Percentiles rank a stretch among this genome's conserved stretches.
Evolutionary conservation across 1,139 yeast species (phyloP).

Genomic region (Debaryomycetaceae sp.): DNA sequence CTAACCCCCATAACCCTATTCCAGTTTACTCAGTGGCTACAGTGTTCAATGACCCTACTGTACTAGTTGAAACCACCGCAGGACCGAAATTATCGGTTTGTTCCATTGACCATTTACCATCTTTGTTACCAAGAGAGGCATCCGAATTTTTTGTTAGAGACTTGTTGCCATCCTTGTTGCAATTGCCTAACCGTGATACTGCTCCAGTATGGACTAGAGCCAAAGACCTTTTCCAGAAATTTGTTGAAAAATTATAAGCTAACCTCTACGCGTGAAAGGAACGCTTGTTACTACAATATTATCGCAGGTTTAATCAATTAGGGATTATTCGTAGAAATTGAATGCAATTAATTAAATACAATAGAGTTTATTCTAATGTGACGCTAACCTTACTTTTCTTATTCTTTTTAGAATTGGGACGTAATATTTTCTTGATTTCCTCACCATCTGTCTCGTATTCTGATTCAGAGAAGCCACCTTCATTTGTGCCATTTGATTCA

Average conservation of each 20-base stretch:
- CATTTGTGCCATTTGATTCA: constrained; percentile 18
- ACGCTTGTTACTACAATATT: no score
- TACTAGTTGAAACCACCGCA: constrained; percentile 64
- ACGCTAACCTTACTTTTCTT: constrained; percentile 49
- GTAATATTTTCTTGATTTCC: constrained; percentile 45
- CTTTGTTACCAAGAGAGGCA: constrained; percentile 93
- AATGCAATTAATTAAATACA: neutral
- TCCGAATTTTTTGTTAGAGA: constrained; percentile 87
- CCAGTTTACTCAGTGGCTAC: constrained; percentile 92
- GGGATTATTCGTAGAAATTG: neutral
- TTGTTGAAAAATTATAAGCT: constrained; percentile 58
- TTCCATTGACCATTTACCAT: constrained; percentile 96
- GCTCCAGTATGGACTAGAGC: constrained; percentile 95
- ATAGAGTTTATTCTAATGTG: constrained; percentile 44
- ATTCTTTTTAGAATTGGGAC: constrained; percentile 42
- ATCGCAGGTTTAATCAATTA: neutral
- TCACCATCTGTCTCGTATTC: constrained; percentile 67
- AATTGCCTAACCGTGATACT: constrained; percentile 73
- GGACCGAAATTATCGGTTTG: constrained; percentile 90
- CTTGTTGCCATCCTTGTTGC: constrained; percentile 81
- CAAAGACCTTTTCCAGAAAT: constrained; percentile 74
- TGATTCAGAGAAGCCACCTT: constrained; percentile 48
- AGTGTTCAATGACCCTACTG: constrained; percentile 88
- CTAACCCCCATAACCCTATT: constrained; percentile 96
- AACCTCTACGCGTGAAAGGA: no score